Evolutionary conservation across 2,329 filamentous ascomycete genomes (phyloP).

Genomic region (Verticillium zaregamsianum): DNA sequence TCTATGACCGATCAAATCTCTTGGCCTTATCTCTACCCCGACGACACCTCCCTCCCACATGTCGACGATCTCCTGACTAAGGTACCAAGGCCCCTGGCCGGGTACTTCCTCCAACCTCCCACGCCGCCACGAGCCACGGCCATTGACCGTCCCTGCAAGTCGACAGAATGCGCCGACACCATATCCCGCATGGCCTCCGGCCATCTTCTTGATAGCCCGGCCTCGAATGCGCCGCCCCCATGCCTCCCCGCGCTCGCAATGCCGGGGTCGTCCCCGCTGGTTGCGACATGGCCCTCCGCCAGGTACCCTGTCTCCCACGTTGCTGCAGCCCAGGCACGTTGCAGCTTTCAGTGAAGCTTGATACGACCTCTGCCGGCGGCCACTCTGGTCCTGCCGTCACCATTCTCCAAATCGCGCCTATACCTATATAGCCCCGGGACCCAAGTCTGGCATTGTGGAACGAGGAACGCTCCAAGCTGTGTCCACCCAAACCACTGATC

Average conservation of each 20-base stretch:
- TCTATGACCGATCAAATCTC: constrained; percentile 13
- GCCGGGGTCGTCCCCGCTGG: neutral
- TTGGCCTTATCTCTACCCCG: constrained; percentile 10
- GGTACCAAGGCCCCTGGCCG: neutral
- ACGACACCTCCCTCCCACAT: neutral
- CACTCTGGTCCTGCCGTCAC: neutral
- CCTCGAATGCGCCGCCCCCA: neutral
- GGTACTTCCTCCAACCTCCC: neutral
- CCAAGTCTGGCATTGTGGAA: constrained; percentile 1
- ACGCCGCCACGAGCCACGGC: neutral
- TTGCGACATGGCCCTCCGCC: neutral
- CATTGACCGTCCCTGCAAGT: neutral
- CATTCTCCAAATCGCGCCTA: neutral
- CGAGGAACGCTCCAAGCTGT: neutral
- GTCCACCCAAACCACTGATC: neutral
- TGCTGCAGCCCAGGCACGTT: neutral
- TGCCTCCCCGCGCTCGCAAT: neutral
- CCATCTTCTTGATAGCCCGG: neutral
- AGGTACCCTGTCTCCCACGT: neutral
- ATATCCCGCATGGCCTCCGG: neutral
- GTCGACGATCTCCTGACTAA: constrained; percentile 1
- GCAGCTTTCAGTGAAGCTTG: neutral
- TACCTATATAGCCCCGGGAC: constrained; percentile 8
- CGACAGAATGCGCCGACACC: neutral
- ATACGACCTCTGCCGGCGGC: constrained; percentile 8